These are phyloP conservation scores for Plenodomus lindquistii DNA, from an alignment of 2,329 filamentous ascomycete genomes.

Conservation along the genomic window DNA sequence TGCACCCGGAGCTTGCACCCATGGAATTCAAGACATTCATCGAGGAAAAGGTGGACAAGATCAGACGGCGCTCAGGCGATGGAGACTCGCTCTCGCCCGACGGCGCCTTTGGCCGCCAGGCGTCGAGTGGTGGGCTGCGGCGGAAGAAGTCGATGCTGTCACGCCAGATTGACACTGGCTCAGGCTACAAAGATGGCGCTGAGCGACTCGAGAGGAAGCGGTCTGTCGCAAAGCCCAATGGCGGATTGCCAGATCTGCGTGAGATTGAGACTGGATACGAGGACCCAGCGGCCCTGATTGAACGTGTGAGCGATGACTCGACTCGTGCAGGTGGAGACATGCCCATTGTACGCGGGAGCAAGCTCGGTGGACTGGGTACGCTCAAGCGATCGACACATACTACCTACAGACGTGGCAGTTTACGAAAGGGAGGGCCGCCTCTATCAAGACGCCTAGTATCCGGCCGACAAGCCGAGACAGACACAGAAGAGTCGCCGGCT, in stretches of 20 bases:
- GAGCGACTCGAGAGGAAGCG: constrained; percentile 76
- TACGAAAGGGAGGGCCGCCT: constrained; percentile 75
- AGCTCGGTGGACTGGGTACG: constrained; percentile 72
- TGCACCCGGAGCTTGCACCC: constrained; percentile 93
- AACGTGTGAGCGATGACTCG: constrained; percentile 65
- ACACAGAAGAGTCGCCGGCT: constrained; percentile 57
- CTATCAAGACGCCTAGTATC: constrained; percentile 72
- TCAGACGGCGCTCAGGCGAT: constrained; percentile 78
- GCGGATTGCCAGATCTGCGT: constrained; percentile 59
- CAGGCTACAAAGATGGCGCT: constrained; percentile 80
- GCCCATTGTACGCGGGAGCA: constrained; percentile 80
- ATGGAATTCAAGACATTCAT: constrained; percentile 97
- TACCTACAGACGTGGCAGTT: constrained; percentile 85
- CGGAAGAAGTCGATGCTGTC: constrained; percentile 97
- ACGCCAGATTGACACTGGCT: constrained; percentile 79
- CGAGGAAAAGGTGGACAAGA: constrained; percentile 88
- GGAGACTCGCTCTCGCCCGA: constrained; percentile 64
- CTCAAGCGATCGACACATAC: constrained; percentile 89
- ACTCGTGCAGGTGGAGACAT: constrained; percentile 61
- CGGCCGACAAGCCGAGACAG: constrained; percentile 62
- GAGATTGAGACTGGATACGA: constrained; percentile 81
- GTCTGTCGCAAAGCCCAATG: constrained; percentile 59
- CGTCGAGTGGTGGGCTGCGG: constrained; percentile 64
- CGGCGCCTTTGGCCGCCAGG: constrained; percentile 56
- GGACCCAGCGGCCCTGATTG: constrained; percentile 72